Evolutionary conservation across 768 basidiomycete genomes (phyloP).

Genomic region (Russula sp.): DNA sequence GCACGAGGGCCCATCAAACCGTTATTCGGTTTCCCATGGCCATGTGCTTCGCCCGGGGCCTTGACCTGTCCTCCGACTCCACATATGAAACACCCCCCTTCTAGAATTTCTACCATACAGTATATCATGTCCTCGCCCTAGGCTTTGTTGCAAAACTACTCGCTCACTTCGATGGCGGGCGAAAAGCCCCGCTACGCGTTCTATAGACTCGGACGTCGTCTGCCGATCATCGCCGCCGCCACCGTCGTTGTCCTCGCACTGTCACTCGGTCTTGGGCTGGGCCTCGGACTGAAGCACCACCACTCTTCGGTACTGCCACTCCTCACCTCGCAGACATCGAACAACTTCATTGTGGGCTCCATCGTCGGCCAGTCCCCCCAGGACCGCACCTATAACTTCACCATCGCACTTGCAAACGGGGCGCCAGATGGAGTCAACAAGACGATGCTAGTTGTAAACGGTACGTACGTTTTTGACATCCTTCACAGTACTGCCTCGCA

Average conservation of each 20-base stretch:
- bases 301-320: not conserved
- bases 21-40: too few relatives aligned
- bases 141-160: not conserved
- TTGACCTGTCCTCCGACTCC: too few relatives aligned
- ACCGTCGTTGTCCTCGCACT: constrained; percentile 20
- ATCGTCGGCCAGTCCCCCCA: constrained; percentile 26
- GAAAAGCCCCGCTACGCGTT: not conserved
- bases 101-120: not conserved
- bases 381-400: constrained; percentile 39
- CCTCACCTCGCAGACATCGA: not conserved
- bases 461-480: constrained; percentile 24
- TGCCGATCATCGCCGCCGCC: not conserved
- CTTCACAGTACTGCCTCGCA: not conserved
- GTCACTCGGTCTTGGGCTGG: constrained; percentile 26
- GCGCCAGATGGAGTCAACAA: constrained; percentile 37
- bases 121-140: not conserved
- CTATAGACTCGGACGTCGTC: not conserved
- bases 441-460: constrained; percentile 42
- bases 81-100: too few relatives aligned
- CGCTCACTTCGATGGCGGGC: not conserved
- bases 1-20: not conserved
- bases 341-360: constrained; percentile 18
- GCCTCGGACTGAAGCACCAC: constrained; percentile 18
- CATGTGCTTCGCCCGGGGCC: too few relatives aligned
- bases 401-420: constrained; percentile 32